Base-by-base conservation (phyloP, 805 yeast species). In the Candida morakotiae region DNA sequence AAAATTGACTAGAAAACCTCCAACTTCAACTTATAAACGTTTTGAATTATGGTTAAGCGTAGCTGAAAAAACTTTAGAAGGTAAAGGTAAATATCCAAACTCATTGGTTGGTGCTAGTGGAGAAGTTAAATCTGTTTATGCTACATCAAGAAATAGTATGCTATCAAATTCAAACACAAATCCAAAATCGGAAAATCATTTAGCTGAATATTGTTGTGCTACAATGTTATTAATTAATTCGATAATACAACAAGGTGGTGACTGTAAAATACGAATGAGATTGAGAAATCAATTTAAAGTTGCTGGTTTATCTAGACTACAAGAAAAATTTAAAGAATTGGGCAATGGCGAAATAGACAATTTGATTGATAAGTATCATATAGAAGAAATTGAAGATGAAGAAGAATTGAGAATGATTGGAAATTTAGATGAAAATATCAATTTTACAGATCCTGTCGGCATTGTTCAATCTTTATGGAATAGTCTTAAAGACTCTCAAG, bases 51-150 rank as follows among this genome's bases (percentile, higher is more conserved):
- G 96, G 96, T 52, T 87, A 31, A 60, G 65, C 34, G 63, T 78
- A 9, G 81, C 87, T 3, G 81, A 73, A 35, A 75, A 73, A 34
- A 81, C 89, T 0, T 50, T 87, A 30, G 87, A 80, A 39, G 96
- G 96, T 2, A 73, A 89, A 48, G 98, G 98, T 6, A 83, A 79
- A 49, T 66, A 64, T 44, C 71, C 85, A 73, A 96, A 96, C 9
- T 86, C 96, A 1, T 59, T 83, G 50, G 98, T 91, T 7, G 97
- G 97, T 2, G 95, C 96, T 0, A 81, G 87, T 41, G 93, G 83
- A 8, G 97, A 91, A 47, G 72, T 79, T 37, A 80, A 78, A 41
- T 57, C 72, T 9, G 60, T 60, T 5, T 56, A 55, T 41, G 16
- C 31, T 17, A 4, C 13, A 11, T 13, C 38, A 27, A 22, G 28